Base-by-base conservation (phyloP, 2,329 filamentous ascomycete genomes). In the Fulvia fulva region DNA sequence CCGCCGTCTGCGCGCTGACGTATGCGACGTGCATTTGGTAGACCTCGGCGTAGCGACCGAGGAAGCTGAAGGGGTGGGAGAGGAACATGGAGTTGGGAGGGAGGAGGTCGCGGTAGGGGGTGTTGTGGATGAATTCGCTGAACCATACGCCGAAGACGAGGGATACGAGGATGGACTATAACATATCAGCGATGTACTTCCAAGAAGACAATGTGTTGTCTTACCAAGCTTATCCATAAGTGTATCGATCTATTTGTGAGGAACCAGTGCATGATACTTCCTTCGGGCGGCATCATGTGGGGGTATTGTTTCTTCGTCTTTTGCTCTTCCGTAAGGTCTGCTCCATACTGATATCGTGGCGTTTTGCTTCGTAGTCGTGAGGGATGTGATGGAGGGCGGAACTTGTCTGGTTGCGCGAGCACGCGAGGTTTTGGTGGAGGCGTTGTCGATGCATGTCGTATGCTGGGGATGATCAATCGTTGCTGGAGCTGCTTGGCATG, bases 381-480 rank as follows among this genome's bases (percentile, higher is more conserved):
- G 12, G 89, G 87, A 74, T 97, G 94, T 0, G 93, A 97, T 0
- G 94, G 94, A 1, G 94, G 93, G 50, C 90, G 90, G 81, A 96
- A 97, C 73, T 87, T 89, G 69, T 89, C 83, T 23, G 93, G 93
- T 75, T 97, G 91, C 68, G 90, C 90, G 64, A 99, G 86, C 5
- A 91, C 83, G 61, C 87, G 81, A 34, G 84, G 83, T 69, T 87
- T 88, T 62, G 75, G 76, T 58, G 70, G 74, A 49, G 70, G 64
- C 57, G 70, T 73, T 21, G 66, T 70, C 21, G 71, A 72, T 22
- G 69, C 70, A 65, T 72, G 51, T 53, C 70, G 67, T 21, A 67
- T 34, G 56, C 32, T 49, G 47, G 45, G 53, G 44, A 22, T 46
- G 53, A 51, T 47, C 25, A 21, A 57, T 30, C 37, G 53, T 19